Conservation (phyloP, 2,329 filamentous ascomycete genomes). For the Aulographum hederae region DNA sequence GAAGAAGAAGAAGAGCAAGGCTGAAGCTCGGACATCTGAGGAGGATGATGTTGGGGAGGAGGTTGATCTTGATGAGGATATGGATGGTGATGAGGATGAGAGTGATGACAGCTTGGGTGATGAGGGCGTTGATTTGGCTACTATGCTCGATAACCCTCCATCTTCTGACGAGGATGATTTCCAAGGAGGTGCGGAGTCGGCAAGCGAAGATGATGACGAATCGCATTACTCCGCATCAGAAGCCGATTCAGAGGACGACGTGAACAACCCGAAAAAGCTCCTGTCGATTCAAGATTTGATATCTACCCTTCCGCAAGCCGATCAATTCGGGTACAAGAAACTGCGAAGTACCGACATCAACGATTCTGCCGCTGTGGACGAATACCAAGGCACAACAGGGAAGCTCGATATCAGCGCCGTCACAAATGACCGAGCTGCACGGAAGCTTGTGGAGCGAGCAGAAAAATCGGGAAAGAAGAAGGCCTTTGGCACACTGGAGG, state of each 20-base stretch:
- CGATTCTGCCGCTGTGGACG: constrained; percentile 54
- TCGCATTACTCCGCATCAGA: constrained; percentile 8
- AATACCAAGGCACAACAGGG: constrained; percentile 53
- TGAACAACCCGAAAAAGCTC: constrained; percentile 31
- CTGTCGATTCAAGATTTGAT: constrained; percentile 52
- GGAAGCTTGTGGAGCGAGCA: constrained; percentile 41
- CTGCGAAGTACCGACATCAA: constrained; percentile 24
- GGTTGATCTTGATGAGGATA: constrained; percentile 30
- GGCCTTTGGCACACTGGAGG: constrained; percentile 52
- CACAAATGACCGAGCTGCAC: background rate
- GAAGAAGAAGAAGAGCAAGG: constrained; percentile 11
- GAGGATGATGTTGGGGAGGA: constrained; percentile 11
- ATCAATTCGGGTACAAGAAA: background rate
- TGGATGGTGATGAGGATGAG: constrained; percentile 27
- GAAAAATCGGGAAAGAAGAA: constrained; percentile 38
- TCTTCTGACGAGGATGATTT: constrained; percentile 27
- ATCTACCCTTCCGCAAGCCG: constrained; percentile 34
- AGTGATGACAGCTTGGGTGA: constrained; percentile 45
- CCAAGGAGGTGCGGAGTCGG: constrained; percentile 28
- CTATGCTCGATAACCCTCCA: constrained; percentile 35
- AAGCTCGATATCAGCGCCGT: constrained; percentile 45
- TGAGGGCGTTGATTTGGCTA: constrained; percentile 43
- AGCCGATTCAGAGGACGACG: constrained; percentile 9
- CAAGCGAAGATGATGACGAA: constrained; percentile 26
- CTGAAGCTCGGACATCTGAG: constrained; percentile 10